Base-by-base conservation (phyloP, 2,329 filamentous ascomycete genomes). In the Dryadomyces sulphureus region DNA sequence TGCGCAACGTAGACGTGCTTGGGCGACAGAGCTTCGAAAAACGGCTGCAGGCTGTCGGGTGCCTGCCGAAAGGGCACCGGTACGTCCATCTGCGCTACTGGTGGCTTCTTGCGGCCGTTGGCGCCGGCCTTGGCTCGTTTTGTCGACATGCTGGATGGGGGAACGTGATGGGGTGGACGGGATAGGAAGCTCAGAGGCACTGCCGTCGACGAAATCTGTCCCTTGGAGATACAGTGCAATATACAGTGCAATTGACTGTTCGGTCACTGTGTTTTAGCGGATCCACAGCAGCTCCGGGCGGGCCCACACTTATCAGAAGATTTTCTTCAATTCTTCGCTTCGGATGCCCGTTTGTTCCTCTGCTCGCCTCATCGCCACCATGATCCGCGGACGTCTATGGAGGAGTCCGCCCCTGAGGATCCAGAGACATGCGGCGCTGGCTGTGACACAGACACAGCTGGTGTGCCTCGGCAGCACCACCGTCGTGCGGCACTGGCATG, bases 1-100 rank as follows among this genome's bases (percentile, higher is more conserved):
- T 94, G 88, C 25, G 82, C 72, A 56, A 95, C 75, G 71, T 95
- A 94, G 59, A 94, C 73, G 61, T 85, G 77, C 47, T 73, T 65
- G 47, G 73, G 68, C 48, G 78, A 73, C 49, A 94, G 78, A 38
- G 69, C 72, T 32, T 73, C 65, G 57, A 84, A 70, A 59, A 94
- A 81, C 11, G 79, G 72, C 43, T 70, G 56, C 45, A 94, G 73
- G 27, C 70, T 68, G 42, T 73, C 60, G 1, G 84, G 76, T 0
- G 78, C 77, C 49, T 68, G 68, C 54, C 73, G 73, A 69, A 92
- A 94, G 7, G 85, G 85, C 25, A 70, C 60, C 0, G 79, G 27
- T 3, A 32, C 27, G 27, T 32, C 27, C 4, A 14, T 4, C 17
- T 19, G 17, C 20, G 12, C 19, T 1, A 14, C 30, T 11, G 14